These are phyloP conservation scores for Talaromyces piceae DNA, from an alignment of 2,329 filamentous ascomycete genomes.

Conservation along the genomic window DNA sequence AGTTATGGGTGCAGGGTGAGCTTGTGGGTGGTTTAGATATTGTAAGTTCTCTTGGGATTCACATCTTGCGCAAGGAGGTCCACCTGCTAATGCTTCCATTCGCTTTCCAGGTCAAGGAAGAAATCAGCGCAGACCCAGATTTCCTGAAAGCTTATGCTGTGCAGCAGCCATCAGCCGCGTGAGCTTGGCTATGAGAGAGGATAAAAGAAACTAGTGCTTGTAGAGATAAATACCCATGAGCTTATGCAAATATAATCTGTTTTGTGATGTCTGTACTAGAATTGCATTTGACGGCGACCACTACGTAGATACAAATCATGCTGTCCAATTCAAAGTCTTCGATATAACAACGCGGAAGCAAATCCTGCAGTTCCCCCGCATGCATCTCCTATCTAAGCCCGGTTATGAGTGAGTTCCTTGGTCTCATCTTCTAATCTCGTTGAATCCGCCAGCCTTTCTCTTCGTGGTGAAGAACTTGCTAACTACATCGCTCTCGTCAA, in stretches of 20 bases:
- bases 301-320: neutral
- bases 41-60: slow-evolving; percentile 49
- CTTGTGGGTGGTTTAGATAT: slow-evolving; percentile 92
- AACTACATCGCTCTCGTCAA: slow-evolving; percentile 57
- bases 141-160: slow-evolving; percentile 70
- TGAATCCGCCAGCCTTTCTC: neutral
- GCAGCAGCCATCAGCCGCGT: slow-evolving; percentile 22
- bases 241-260: neutral
- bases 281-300: neutral
- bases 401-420: neutral
- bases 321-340: neutral
- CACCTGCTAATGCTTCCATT: slow-evolving; percentile 1
- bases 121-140: slow-evolving; percentile 72
- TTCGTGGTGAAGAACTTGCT: slow-evolving; percentile 9
- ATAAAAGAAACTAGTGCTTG: neutral
- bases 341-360: neutral
- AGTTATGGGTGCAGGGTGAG: slow-evolving; percentile 86
- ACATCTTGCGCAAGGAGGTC: slow-evolving; percentile 18
- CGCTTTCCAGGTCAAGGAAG: slow-evolving; percentile 74
- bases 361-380: neutral
- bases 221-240: slow-evolving; percentile 5
- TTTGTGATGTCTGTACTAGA: neutral
- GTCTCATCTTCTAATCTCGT: neutral
- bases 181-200: neutral
- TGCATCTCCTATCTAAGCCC: neutral